Conservation (phyloP, 345 rosid genomes). For the Lumnitzera racemosa region DNA sequence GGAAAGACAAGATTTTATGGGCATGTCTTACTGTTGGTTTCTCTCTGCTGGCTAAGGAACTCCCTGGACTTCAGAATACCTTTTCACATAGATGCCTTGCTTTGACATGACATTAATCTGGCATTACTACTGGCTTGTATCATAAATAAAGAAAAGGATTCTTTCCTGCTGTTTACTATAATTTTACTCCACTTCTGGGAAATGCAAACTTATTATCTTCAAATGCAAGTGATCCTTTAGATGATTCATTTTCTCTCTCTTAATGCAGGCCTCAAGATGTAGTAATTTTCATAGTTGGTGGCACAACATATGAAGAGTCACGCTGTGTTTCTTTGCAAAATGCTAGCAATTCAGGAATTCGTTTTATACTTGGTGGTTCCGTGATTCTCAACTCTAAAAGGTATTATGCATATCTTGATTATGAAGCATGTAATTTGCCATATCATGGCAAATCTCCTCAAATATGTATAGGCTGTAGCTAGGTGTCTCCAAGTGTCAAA, state of each 20-base stretch:
- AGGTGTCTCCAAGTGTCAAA: neutral
- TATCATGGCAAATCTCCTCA: neutral
- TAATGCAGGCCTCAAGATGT: constrained; percentile 84
- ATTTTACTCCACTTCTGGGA: too few species aligned
- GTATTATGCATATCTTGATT: constrained; percentile 20
- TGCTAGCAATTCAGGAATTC: constrained; percentile 69
- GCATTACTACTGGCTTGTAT: too few species aligned
- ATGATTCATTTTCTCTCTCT: constrained; percentile 5
- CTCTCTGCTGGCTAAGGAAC: too few species aligned
- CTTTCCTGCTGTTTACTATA: too few species aligned
- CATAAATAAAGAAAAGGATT: too few species aligned
- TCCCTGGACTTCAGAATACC: too few species aligned
- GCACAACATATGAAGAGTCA: constrained; percentile 95
- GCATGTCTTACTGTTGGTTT: too few species aligned
- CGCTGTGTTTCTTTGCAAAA: constrained; percentile 77
- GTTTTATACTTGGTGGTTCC: constrained; percentile 83
- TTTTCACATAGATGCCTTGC: too few species aligned
- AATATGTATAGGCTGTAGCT: neutral
- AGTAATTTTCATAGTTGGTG: constrained; percentile 85
- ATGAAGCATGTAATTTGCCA: neutral
- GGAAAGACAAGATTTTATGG: too few species aligned
- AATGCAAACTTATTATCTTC: too few species aligned
- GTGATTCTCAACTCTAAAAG: constrained; percentile 78
- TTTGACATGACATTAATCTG: too few species aligned
- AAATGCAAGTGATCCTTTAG: neutral